Evolutionary conservation across 331 rosid genomes (phyloP), one percentile per base, ranked within the genome.

Genomic region (Malus hybrid): DNA sequence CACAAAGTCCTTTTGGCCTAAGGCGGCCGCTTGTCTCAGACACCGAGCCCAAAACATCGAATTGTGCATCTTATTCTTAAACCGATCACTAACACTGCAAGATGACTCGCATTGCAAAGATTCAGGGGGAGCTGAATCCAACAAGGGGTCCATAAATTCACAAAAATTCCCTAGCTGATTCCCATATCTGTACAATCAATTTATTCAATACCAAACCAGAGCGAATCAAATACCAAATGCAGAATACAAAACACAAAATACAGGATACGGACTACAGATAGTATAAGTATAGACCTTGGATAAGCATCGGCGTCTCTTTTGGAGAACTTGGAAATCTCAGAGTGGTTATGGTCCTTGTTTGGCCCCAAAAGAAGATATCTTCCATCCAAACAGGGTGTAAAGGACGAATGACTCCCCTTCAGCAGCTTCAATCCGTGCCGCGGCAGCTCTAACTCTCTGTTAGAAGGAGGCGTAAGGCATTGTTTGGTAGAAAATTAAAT

Each of bases 351-450:
- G 0, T 89, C 81, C 78, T 87, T 86, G 60, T 90, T 86, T 60
- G 88, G 89, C 4, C 99, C 97, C 34, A 92, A 71, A 22, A 94
- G 90, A 79, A 94, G 99, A 83, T 90, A 92, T 0, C 91, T 85
- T 53, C 99, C 97, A 30, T 90, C 97, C 63, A 94, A 86, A 85
- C 97, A 92, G 2, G 99, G 99, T 67, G 97, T 94, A 75, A 94
- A 89, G 50, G 99, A 94, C 36, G 97, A 86, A 6, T 97, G 97
- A 83, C 76, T 90, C 83, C 97, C 86, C 86, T 79, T 90, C 80
- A 94, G 82, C 66, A 92, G 77, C 91, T 85, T 92, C 87, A 94
- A 79, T 52, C 99, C 97, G 36, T 94, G 99, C 74, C 90, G 83
- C 34, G 65, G 82, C 64, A 94, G 80, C 77, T 94, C 97, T 34